phyloP scores from a whole-genome alignment of 1,284 basidiomycete genomes.

The Cryptococcus hybrid region DNA sequence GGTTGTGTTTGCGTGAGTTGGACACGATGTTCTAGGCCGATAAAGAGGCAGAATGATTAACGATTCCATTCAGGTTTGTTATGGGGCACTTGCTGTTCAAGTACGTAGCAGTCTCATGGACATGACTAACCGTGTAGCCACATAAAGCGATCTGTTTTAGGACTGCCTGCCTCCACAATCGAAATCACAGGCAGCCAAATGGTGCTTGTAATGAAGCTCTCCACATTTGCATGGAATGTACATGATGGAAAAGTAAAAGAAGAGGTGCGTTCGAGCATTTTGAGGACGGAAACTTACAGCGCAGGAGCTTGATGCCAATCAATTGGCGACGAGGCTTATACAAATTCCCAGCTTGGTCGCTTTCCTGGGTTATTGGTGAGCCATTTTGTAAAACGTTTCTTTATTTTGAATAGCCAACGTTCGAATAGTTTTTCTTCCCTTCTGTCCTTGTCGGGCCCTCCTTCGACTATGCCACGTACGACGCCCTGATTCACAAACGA shows the following conservation, averaged over 20 bases:
- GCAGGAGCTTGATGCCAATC: slow-evolving; percentile 84
- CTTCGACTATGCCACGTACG: slow-evolving; percentile 82
- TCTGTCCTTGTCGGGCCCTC: slow-evolving; percentile 91
- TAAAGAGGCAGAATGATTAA: neutral
- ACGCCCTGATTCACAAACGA: slow-evolving; percentile 68
- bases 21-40: neutral
- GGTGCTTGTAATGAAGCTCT: slow-evolving; percentile 92
- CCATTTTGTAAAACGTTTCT: slow-evolving; percentile 9
- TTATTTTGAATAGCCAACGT: neutral
- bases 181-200: slow-evolving; percentile 89
- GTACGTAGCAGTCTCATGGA: slow-evolving; percentile 53
- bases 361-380: slow-evolving; percentile 88
- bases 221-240: slow-evolving; percentile 96
- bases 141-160: slow-evolving; percentile 40
- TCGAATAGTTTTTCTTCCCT: slow-evolving; percentile 87
- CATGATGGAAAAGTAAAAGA: slow-evolving; percentile 65
- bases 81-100: slow-evolving; percentile 85
- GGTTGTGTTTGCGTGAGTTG: slow-evolving; percentile 76
- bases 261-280: slow-evolving; percentile 28
- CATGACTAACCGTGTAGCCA: slow-evolving; percentile 48
- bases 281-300: neutral
- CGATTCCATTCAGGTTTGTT: slow-evolving; percentile 52
- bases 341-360: slow-evolving; percentile 77
- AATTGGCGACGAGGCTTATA: slow-evolving; percentile 68
- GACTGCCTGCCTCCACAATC: slow-evolving; percentile 65